phyloP scores from a whole-genome alignment of 2,329 filamentous ascomycete genomes.

The Xylaria sp. region DNA sequence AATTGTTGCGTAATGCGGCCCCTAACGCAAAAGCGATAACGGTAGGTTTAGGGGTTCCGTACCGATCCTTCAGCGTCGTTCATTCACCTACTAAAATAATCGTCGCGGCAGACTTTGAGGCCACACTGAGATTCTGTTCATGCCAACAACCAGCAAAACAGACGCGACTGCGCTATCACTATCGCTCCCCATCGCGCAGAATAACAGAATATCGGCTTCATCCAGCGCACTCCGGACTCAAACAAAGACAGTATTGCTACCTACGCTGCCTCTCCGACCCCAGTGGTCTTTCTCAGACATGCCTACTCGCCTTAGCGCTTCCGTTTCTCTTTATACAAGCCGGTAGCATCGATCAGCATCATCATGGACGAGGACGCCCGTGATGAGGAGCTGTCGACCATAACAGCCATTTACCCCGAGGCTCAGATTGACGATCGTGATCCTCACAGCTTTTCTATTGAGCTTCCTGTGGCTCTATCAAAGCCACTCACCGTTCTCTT shows the following conservation, averaged over 20 bases:
- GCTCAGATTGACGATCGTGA: constrained; percentile 43
- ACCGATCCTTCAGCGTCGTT: no score
- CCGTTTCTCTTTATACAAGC: constrained; percentile 16
- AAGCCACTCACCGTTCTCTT: constrained; percentile 54
- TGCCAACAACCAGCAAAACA: background rate
- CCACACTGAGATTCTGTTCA: background rate
- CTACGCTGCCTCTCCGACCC: background rate
- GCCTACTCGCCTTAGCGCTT: constrained; percentile 13
- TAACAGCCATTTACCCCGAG: constrained; percentile 64
- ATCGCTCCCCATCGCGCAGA: no score
- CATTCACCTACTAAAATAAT: no score
- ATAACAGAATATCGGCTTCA: background rate
- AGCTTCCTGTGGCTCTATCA: constrained; percentile 52
- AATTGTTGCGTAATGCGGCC: no score
- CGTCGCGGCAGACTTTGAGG: no score
- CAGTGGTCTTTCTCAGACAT: constrained; percentile 15
- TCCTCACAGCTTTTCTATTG: constrained; percentile 48
- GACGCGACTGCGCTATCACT: background rate
- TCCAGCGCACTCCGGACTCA: background rate
- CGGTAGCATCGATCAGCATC: constrained; percentile 24
- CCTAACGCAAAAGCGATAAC: no score
- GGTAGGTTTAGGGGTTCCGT: no score
- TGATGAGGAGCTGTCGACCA: constrained; percentile 53
- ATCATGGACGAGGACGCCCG: constrained; percentile 43
- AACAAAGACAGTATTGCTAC: constrained; percentile 6